A percentile compares a stretch with the other conserved stretches of the same genome.
These are phyloP conservation scores for Cotoneaster glaucophyllus DNA, from an alignment of 306 rosid genomes.

Conservation along the genomic window DNA sequence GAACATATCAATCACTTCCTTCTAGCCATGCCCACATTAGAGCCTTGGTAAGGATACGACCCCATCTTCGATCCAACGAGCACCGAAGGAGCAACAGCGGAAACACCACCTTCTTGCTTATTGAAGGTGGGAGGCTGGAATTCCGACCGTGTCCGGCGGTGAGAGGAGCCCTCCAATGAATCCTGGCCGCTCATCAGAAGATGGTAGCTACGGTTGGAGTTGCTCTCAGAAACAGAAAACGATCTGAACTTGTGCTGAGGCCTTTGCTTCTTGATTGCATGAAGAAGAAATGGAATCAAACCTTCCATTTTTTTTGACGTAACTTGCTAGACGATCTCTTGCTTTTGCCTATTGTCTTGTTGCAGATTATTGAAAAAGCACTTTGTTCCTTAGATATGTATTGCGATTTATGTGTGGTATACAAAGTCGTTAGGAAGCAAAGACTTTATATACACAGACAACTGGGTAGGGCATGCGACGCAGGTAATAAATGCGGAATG, in stretches of 20 bases:
- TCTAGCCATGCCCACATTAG: not conserved
- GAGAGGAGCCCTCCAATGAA: constrained; percentile 53
- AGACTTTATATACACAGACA: not conserved
- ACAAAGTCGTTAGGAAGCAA: not conserved
- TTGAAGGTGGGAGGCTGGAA: constrained; percentile 31
- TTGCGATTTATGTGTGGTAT: not conserved
- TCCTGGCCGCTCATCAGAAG: constrained; percentile 28
- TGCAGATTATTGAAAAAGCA: not conserved
- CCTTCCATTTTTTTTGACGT: constrained; percentile 53
- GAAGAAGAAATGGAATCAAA: constrained; percentile 69
- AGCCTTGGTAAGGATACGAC: constrained; percentile 2
- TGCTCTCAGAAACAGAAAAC: constrained; percentile 27
- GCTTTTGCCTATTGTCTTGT: not conserved
- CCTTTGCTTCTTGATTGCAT: constrained; percentile 56
- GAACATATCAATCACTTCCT: not conserved
- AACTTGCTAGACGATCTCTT: not conserved
- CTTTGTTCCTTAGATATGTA: not conserved
- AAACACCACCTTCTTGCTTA: not conserved
- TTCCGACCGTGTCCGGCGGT: constrained; percentile 61
- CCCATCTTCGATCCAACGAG: constrained; percentile 2
- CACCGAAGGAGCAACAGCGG: not conserved
- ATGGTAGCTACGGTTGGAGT: constrained; percentile 70
- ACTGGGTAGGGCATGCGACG: not conserved
- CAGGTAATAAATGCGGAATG: not conserved
- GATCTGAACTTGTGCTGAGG: constrained; percentile 36